These are phyloP conservation scores for Botrytis medusae DNA, from an alignment of 2,329 filamentous ascomycete genomes.

Conservation along the genomic window DNA sequence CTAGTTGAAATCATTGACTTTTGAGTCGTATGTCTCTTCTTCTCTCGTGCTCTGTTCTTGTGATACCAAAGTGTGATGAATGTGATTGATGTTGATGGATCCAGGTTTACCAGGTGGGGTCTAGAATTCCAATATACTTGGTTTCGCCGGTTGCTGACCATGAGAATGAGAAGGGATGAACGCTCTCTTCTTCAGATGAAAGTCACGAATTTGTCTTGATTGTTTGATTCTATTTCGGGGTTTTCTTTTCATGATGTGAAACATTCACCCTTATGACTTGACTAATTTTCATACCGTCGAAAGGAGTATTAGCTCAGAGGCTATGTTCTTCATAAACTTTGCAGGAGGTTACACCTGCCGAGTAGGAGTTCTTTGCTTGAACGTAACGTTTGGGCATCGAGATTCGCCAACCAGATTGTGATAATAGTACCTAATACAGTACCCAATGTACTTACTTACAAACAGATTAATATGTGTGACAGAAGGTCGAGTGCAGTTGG, in stretches of 20 bases:
- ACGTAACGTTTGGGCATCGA: neutral
- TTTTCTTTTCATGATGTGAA: neutral
- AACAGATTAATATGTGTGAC: neutral
- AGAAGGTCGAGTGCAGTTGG: neutral
- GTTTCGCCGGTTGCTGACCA: conserved; percentile 1
- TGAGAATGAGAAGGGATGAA: conserved; percentile 1
- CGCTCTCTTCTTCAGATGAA: neutral
- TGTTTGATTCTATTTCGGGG: neutral
- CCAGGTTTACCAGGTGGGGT: neutral
- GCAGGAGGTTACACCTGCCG: neutral
- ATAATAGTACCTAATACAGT: neutral
- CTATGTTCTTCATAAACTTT: neutral
- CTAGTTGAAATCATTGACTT: neutral
- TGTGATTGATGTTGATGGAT: neutral
- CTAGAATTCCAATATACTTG: neutral
- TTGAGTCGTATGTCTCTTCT: neutral
- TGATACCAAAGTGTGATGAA: conserved; percentile 3
- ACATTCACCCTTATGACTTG: neutral
- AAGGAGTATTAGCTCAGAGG: neutral
- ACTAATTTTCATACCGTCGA: neutral
- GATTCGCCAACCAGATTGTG: neutral
- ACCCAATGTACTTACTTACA: neutral
- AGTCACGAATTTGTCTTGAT: neutral
- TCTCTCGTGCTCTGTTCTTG: conserved; percentile 15
- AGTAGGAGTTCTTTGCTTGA: neutral